Percentiles rank a stretch among this genome's conserved stretches.
Evolutionary conservation across 176 grass and related monocot species (phyloP).

Genomic region (Raddia guianensis): DNA sequence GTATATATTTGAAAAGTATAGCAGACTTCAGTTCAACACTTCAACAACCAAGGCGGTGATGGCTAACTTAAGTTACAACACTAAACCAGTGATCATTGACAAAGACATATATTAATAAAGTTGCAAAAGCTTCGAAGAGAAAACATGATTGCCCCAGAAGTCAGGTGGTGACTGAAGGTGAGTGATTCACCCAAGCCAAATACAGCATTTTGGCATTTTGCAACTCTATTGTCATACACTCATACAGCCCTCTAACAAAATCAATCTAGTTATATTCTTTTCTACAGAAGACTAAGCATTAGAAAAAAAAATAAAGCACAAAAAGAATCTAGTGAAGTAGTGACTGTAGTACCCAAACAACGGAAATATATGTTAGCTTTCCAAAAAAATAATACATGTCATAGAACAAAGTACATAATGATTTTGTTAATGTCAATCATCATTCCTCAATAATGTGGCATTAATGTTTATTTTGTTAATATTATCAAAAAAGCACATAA

Average conservation of each 20-base stretch:
- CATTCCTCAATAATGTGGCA: too few relatives aligned
- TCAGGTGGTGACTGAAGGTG: not conserved
- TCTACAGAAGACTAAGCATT: constrained; percentile 16
- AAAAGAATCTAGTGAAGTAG: not conserved
- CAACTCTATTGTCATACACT: not conserved
- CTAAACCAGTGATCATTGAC: not conserved
- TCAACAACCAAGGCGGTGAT: constrained; percentile 34
- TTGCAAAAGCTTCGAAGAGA: constrained; percentile 14
- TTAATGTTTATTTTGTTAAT: not conserved
- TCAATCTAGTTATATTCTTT: constrained; percentile 6
- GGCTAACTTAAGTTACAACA: constrained; percentile 32
- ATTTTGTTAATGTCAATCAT: not conserved
- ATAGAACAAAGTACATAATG: constrained; percentile 1
- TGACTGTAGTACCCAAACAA: constrained; percentile 1
- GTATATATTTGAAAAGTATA: constrained; percentile 38
- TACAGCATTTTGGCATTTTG: not conserved
- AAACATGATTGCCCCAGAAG: not conserved
- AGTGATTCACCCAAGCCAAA: constrained; percentile 11
- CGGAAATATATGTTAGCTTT: not conserved
- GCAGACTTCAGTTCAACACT: constrained; percentile 40
- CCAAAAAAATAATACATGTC: not conserved
- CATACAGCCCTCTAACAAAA: constrained; percentile 20
- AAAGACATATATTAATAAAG: constrained; percentile 12
- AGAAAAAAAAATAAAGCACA: not conserved
- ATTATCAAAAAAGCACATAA: not conserved